Percentiles rank a stretch among this genome's conserved stretches.
phyloP scores from a whole-genome alignment of 148 eudicot species.

The Cornus florida region DNA sequence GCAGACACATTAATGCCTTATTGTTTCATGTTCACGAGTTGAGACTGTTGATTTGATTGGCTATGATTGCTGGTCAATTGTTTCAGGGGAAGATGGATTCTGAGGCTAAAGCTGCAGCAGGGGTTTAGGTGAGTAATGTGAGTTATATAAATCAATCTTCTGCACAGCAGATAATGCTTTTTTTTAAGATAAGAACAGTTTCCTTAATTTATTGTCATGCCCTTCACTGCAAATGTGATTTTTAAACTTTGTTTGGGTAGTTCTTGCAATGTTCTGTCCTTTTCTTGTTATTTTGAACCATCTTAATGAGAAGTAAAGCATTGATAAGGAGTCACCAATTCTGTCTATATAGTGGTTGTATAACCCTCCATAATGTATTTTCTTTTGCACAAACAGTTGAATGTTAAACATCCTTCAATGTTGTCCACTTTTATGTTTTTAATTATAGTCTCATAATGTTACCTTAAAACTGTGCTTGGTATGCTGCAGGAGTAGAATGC shows the following conservation, averaged over 20 bases:
- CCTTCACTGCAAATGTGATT: background rate
- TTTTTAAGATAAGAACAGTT: slow-evolving; percentile 22
- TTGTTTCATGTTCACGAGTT: background rate
- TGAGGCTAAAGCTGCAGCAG: slow-evolving; percentile 59
- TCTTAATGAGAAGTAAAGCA: no score
- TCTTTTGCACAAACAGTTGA: no score
- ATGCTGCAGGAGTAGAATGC: no score
- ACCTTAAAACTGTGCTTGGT: no score
- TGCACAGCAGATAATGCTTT: background rate
- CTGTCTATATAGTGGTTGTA: no score
- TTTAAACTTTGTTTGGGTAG: background rate
- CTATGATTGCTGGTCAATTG: background rate
- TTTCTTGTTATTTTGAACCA: no score
- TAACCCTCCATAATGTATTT: no score
- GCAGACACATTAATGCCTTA: background rate
- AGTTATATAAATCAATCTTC: background rate
- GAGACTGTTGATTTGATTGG: background rate
- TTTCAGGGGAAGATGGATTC: slow-evolving; percentile 61
- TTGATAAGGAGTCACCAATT: no score
- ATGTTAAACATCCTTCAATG: no score
- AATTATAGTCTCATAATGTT: no score
- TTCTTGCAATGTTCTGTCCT: no score
- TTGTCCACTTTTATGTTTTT: no score
- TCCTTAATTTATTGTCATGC: background rate
- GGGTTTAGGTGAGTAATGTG: slow-evolving; percentile 38